phyloP scores from a whole-genome alignment of 495 filamentous ascomycete genomes.

The Baudoinia panamericana region DNA sequence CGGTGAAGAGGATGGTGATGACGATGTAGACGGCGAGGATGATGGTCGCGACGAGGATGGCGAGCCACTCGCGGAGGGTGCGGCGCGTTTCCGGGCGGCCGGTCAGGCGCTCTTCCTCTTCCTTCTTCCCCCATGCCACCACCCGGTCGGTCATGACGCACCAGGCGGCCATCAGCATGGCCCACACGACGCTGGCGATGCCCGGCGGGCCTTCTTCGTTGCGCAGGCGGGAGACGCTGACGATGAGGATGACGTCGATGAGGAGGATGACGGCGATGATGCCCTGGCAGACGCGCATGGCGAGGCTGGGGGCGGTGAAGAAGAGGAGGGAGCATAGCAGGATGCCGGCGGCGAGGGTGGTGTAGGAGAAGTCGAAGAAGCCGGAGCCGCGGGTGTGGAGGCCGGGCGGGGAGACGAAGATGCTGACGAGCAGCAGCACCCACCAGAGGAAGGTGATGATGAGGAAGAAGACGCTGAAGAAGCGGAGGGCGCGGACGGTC shows the following conservation, averaged over 20 bases:
- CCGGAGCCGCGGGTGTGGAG: slow-evolving; percentile 77
- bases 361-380: slow-evolving; percentile 56
- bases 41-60: slow-evolving; percentile 63
- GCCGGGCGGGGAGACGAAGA: slow-evolving; percentile 76
- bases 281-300: slow-evolving; percentile 55
- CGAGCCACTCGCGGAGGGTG: slow-evolving; percentile 68
- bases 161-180: slow-evolving; percentile 48
- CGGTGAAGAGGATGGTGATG: slow-evolving; percentile 58
- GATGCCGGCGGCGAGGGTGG: slow-evolving; percentile 57
- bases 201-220: slow-evolving; percentile 84
- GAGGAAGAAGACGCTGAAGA: slow-evolving; percentile 59
- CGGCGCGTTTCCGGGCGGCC: slow-evolving; percentile 78
- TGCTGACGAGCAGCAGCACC: slow-evolving; percentile 68
- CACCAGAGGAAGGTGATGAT: slow-evolving; percentile 76
- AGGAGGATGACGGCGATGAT: slow-evolving; percentile 60
- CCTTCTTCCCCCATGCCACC: slow-evolving; percentile 77
- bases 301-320: slow-evolving; percentile 68
- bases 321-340: slow-evolving; percentile 69
- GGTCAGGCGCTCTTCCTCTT: slow-evolving; percentile 86
- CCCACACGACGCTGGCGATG: slow-evolving; percentile 71
- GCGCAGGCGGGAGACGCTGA: slow-evolving; percentile 56
- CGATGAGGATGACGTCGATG: slow-evolving; percentile 63
- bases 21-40: slow-evolving; percentile 51
- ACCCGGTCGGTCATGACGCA: slow-evolving; percentile 50
- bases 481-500: slow-evolving; percentile 66